Evolutionary conservation across 768 basidiomycete species (phyloP).

Genomic region (Obba rivulosa): DNA sequence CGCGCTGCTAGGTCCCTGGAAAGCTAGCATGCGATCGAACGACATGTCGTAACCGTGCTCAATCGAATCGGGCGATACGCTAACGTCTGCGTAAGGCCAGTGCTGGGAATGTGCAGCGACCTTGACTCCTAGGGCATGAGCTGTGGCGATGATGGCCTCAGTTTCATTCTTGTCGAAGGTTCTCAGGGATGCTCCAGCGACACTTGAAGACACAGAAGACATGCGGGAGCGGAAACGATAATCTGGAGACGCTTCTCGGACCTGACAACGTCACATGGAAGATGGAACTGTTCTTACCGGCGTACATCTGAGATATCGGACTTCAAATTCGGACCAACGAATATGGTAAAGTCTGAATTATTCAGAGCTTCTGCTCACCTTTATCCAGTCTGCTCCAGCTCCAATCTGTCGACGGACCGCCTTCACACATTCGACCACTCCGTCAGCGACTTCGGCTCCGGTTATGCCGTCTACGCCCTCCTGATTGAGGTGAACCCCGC

Average conservation of each 20-base stretch:
- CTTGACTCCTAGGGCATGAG: constrained; percentile 47
- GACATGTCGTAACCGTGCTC: constrained; percentile 45
- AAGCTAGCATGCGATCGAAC: constrained; percentile 8
- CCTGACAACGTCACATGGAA: constrained; percentile 5
- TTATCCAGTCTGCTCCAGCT: constrained; percentile 65
- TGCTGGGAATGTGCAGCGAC: constrained; percentile 50
- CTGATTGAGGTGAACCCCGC: constrained; percentile 34
- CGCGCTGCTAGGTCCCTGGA: not conserved
- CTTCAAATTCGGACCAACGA: not conserved
- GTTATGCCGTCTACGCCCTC: constrained; percentile 53
- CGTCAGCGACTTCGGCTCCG: constrained; percentile 57
- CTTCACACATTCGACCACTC: constrained; percentile 46
- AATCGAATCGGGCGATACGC: constrained; percentile 27
- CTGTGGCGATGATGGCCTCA: constrained; percentile 43
- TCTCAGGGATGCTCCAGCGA: constrained; percentile 28
- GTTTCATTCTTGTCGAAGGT: constrained; percentile 46
- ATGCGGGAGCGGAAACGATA: constrained; percentile 48
- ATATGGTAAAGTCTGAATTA: not conserved
- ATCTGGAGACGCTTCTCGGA: constrained; percentile 29
- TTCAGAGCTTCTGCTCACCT: constrained; percentile 29
- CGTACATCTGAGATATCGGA: constrained; percentile 44
- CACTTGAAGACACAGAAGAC: constrained; percentile 32
- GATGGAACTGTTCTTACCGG: constrained; percentile 29
- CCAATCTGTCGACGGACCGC: constrained; percentile 59
- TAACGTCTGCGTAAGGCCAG: constrained; percentile 31